A percentile compares a stretch with the other conserved stretches of the same genome.
Conservation (phyloP, 495 filamentous ascomycete genomes). For the Neurospora pannonica region DNA sequence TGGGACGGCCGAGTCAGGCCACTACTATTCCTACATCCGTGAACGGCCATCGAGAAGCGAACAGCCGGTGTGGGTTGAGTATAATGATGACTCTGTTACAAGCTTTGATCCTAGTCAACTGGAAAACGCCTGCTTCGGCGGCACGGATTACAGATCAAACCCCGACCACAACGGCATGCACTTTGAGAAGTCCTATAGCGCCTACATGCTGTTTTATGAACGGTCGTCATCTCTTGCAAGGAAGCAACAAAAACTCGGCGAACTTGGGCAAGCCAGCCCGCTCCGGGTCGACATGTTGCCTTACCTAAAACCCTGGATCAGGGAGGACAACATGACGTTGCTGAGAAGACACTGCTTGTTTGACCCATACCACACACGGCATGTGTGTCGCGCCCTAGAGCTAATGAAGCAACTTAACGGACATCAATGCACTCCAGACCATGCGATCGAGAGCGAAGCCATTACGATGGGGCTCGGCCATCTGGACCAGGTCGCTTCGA, state of each 20-base stretch:
- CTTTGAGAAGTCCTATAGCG: slow-evolving; percentile 67
- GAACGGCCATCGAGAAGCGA: slow-evolving; percentile 54
- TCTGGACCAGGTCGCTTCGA: slow-evolving; percentile 67
- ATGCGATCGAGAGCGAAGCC: slow-evolving; percentile 48
- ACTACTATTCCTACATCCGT: slow-evolving; percentile 94
- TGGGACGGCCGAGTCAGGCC: slow-evolving; percentile 87
- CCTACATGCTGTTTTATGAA: slow-evolving; percentile 98
- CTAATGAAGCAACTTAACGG: slow-evolving; percentile 33
- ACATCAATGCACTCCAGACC: slow-evolving; percentile 37
- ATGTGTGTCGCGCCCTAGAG: slow-evolving; percentile 52
- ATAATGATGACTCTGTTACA: slow-evolving; percentile 79
- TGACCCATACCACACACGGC: slow-evolving; percentile 60
- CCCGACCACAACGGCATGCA: slow-evolving; percentile 35
- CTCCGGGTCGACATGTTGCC: slow-evolving; percentile 48
- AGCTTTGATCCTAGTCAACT: slow-evolving; percentile 66
- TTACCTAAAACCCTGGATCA: slow-evolving; percentile 51
- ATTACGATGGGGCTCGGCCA: slow-evolving; percentile 64
- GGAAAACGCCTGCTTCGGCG: slow-evolving; percentile 71
- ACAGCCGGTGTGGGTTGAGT: slow-evolving; percentile 67
- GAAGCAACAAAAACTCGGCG: slow-evolving; percentile 31
- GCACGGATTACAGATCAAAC: slow-evolving; percentile 43
- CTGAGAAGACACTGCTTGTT: slow-evolving; percentile 74
- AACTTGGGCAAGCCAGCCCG: slow-evolving; percentile 29
- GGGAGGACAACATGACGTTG: slow-evolving; percentile 60
- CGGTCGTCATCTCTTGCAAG: slow-evolving; percentile 56